Evolutionary conservation across 352 stramenopile species (phyloP), one percentile per base, ranked within the genome.

Genomic region (Phytophthora pini): DNA sequence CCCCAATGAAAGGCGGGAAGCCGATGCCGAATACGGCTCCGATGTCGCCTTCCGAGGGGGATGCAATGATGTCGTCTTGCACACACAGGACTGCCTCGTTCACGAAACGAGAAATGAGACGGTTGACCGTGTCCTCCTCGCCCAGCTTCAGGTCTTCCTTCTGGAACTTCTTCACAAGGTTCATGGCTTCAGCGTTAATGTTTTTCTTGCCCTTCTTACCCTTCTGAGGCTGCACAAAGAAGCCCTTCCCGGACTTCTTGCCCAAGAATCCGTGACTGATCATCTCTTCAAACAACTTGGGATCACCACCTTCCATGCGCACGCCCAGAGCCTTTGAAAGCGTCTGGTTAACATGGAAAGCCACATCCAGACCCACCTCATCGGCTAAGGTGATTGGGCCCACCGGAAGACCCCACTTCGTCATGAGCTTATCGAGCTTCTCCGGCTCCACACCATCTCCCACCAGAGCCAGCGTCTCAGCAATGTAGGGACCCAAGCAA

Each of bases 11-110:
- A 43, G 97, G 97, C 31, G 96, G 94, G 80, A 99, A 99, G 56
- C 97, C 97, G 60, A 98, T 99, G 65, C 97, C 97, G 77, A 99
- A 99, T 17, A 99, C 96, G n/a, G 98, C 86, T 43, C 97, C 97
- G 76, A 99, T 99, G 79, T 99, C 97, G 61, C 96, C 97, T 58
- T 99, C 95, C 8, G 93, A 94, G 5, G 97, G 97, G 50, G 96
- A 97, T 49, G 86, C 93, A 71, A 99, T 99, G 62, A 99, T 98
- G 54, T 98, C 97, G 73, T 99, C 97, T 72, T 97, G 89, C 22
- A 99, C 85, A 70, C 97, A 99, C 36, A 98, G 93, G 41, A 97
- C 92, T 5, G 97, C 97, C 74, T 99, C 97, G 76, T 99, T 99
- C 47, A 99, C 88, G 72, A 99, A 99, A 44, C 97, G 88, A 12